A percentile compares a stretch with the other conserved stretches of the same genome.
phyloP scores from a whole-genome alignment of 2,329 filamentous ascomycete species.

The Botryotinia narcissicola region DNA sequence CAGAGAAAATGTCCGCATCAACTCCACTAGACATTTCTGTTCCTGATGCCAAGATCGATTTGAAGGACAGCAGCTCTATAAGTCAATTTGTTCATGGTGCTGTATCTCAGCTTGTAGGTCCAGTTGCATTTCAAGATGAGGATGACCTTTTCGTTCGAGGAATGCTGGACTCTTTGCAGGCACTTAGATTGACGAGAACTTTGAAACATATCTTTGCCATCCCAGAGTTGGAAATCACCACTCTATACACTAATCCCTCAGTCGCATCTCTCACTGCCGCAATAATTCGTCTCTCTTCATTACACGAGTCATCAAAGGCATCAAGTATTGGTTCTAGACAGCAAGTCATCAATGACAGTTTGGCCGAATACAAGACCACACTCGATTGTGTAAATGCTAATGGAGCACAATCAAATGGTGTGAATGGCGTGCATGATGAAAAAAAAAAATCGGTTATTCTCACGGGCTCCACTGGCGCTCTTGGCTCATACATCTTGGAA shows the following conservation, averaged over 20 bases:
- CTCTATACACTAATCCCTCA: not conserved
- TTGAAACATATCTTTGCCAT: not conserved
- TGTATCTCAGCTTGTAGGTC: not conserved
- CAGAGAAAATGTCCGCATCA: not conserved
- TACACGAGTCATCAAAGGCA: not conserved
- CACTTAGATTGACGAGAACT: not conserved
- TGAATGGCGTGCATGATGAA: no score
- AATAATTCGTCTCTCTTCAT: not conserved
- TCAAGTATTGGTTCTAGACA: not conserved
- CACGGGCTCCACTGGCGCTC: constrained; percentile 49
- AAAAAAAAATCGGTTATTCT: constrained; percentile 35
- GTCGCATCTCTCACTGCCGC: not conserved
- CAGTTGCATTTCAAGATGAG: not conserved
- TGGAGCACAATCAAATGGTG: no score
- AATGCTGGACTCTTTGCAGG: not conserved
- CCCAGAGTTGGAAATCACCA: not conserved
- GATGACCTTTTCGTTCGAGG: not conserved
- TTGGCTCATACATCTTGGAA: constrained; percentile 49
- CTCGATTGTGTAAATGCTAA: no score
- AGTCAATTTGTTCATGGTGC: not conserved
- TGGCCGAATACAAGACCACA: no score
- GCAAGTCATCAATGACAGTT: no score
- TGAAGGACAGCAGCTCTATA: not conserved
- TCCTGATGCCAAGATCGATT: no score
- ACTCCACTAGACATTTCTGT: not conserved